Evolutionary conservation across 2,329 filamentous ascomycete species (phyloP), one percentile per base, ranked within the genome.

Genomic region (Corniculantispora saksenae): DNA sequence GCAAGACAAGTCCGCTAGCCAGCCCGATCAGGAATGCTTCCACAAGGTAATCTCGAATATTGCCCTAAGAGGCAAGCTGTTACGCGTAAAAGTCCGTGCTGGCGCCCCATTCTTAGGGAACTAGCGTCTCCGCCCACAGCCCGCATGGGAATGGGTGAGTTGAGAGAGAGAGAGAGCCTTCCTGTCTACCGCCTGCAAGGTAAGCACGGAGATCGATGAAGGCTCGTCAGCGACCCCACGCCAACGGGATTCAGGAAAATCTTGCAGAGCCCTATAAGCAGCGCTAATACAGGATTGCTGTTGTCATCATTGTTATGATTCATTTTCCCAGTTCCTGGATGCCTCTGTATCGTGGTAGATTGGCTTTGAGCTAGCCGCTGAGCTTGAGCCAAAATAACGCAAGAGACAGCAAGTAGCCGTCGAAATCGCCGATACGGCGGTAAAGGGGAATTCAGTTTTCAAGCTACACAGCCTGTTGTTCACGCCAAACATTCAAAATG

Each of bases 21-120:
- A 63, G 51, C 59, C 59, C 48, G 59, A 54, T 61, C 59, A 61
- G 59, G 38, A 32, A 55, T 62, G 51, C 38, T 63, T 56, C 60
- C 50, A 56, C 51, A 23, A 63, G 38, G 50, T 51, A 55, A 55
- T 63, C 60, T 63, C 50, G 60, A 63, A 63, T 17, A 38, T 38
- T 63, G 40, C 60, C 60, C 48, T 55, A 63, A 63, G n/a, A 63
- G 60, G 60, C 59, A 63, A 56, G 25, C 40, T 55, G 38, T 21
- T 56, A 55, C 40, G 40, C 51, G 51, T 56, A 56, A 48, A 54
- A 38, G 40, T 55, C 60, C 38, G 21, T 21, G 27, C 27, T 48
- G 15, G 35, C 25, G 10, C n/a, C n/a, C 35, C 38, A 55, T 55
- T 32, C 25, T 51, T 35, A 47, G 60, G 59, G 38, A 53, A 29